Evolutionary conservation across 805 yeast genomes (phyloP).

Genomic region (Kodamaea kakaduensis): DNA sequence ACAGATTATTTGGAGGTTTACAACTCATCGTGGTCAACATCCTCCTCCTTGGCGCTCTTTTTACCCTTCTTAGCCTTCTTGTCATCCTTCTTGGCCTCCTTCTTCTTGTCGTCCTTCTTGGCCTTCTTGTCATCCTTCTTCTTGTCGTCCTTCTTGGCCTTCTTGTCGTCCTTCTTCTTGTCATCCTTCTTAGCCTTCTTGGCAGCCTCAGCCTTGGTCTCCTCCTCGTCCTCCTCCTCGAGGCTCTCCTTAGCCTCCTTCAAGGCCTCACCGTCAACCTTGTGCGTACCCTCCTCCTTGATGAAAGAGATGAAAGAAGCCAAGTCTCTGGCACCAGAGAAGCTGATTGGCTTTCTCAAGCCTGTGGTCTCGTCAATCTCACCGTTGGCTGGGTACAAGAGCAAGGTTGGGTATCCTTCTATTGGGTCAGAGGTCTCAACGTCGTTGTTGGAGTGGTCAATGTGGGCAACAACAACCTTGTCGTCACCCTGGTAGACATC

Average conservation of each 20-base stretch:
- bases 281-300: constrained; percentile 59
- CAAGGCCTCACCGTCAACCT: constrained; percentile 49
- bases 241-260: constrained; percentile 22
- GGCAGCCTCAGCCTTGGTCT: constrained; percentile 17
- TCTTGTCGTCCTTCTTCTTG: constrained; percentile 3
- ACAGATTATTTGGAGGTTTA: constrained; percentile 15
- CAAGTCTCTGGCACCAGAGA: constrained; percentile 67
- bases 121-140: constrained; percentile 1
- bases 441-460: constrained; percentile 90
- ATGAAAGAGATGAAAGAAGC: constrained; percentile 69
- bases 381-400: constrained; percentile 78
- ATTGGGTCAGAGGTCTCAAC: constrained; percentile 65
- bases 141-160: constrained; percentile 2
- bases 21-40: constrained; percentile 23
- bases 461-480: constrained; percentile 68
- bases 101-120: not conserved
- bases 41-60: constrained; percentile 2
- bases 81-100: constrained; percentile 2
- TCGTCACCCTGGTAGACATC: constrained; percentile 51
- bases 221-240: constrained; percentile 26
- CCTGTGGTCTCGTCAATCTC: constrained; percentile 40
- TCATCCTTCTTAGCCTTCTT: constrained; percentile 4
- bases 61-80: constrained; percentile 4
- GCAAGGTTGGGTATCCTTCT: constrained; percentile 88
- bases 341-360: constrained; percentile 52